Conservation (phyloP, 192 early-diverging fungal species). For the Geranomyces variabilis region DNA sequence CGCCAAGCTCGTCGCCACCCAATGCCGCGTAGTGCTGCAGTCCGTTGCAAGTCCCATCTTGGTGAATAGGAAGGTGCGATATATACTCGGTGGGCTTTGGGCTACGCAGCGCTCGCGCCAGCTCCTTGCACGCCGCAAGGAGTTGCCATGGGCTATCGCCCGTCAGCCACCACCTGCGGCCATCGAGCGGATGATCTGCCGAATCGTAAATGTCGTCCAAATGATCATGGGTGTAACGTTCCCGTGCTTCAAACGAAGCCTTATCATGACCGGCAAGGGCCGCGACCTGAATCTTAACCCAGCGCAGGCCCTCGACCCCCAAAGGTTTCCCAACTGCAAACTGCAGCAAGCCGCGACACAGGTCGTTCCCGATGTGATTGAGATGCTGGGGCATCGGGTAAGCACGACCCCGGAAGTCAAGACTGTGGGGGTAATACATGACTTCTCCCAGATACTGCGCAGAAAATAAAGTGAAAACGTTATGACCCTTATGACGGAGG, state of each 20-base stretch:
- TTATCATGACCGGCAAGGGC: slow-evolving; percentile 93
- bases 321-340: slow-evolving; percentile 83
- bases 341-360: slow-evolving; percentile 89
- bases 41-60: slow-evolving; percentile 98
- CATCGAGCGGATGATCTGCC: slow-evolving; percentile 41
- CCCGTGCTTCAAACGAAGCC: slow-evolving; percentile 80
- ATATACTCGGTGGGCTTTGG: slow-evolving; percentile 71
- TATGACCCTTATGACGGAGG: background rate
- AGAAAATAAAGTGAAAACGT: background rate
- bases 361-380: slow-evolving; percentile 95
- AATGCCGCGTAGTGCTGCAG: slow-evolving; percentile 98
- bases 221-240: slow-evolving; percentile 73
- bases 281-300: slow-evolving; percentile 96
- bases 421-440: slow-evolving; percentile 96
- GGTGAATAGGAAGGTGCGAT: slow-evolving; percentile 85
- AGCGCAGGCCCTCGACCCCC: slow-evolving; percentile 76
- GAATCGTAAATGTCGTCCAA: slow-evolving; percentile 68
- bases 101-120: slow-evolving; percentile 71
- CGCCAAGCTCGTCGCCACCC: slow-evolving; percentile 87
- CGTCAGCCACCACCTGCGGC: slow-evolving; percentile 84
- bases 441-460: slow-evolving; percentile 80
- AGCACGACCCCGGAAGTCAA: slow-evolving; percentile 97
- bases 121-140: slow-evolving; percentile 86
- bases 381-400: slow-evolving; percentile 95
- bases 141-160: slow-evolving; percentile 94